Evolutionary conservation across 495 filamentous ascomycete species (phyloP), one percentile per base, ranked within the genome.

Genomic region (Talaromyces borbonicus): DNA sequence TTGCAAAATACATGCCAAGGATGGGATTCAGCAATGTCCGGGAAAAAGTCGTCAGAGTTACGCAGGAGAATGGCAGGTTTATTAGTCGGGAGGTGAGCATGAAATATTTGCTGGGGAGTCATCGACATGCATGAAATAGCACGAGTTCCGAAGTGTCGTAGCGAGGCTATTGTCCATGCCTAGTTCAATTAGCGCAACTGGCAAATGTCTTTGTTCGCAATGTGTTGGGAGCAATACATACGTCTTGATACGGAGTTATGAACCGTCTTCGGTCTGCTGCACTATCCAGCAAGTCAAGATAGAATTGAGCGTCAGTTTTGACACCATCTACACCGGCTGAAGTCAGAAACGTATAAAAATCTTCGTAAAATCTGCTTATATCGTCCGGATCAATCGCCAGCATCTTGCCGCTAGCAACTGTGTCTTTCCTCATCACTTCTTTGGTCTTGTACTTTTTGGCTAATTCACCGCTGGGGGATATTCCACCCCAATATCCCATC

Each of bases 1-100:
- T 97, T 97, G 48, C 81, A 79, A 63, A 90, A 98, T 36, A 98
- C 69, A 63, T 98, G 92, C 89, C 90, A 97, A 1, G 89, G 75
- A 53, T 97, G 92, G 4, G 83, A 85, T 8, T 73, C 70, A 3
- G 77, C 72, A 8, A 87, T 72, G 35, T 87, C 77, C 0, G 92
- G 92, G 59, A 88, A 95, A 72, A 85, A 98, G 67, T 98, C 92
- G 54, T 96, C 89, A 0, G 84, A 90, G 63, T 95, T 97, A 14
- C 92, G 84, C 22, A 88, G 72, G 0, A 87, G 68, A 26, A 85
- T 65, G 0, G 73, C 61, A 1, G 85, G 83, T 39, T 79, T 79
- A 59, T 84, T 84, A 25, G 67, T 72, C 2, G 85, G 85, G 2
- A 95, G 65, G 53, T 90, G 84, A 4, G 82, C 82, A 57, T 87